Conservation (phyloP, 306 rosid species). For the Macrotyloma uniflorum region DNA sequence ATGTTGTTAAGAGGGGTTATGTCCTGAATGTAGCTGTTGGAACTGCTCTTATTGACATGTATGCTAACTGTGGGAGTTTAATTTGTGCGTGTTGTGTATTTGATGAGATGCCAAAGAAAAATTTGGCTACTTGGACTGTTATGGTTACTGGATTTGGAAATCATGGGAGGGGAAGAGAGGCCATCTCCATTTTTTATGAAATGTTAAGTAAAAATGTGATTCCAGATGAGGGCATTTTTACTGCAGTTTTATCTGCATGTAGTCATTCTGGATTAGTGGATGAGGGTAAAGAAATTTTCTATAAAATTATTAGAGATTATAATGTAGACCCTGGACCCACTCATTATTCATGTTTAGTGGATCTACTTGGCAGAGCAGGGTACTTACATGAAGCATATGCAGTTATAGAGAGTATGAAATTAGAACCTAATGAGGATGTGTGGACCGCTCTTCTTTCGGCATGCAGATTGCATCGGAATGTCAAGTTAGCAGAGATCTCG, state of each 20-base stretch:
- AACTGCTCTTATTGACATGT: constrained; percentile 66
- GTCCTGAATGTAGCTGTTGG: constrained; percentile 50
- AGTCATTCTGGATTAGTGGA: constrained; percentile 69
- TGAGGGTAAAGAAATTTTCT: constrained; percentile 59
- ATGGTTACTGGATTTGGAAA: constrained; percentile 62
- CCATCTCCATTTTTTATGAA: constrained; percentile 52
- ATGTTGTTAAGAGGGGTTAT: constrained; percentile 53
- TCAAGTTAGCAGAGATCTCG: constrained; percentile 60
- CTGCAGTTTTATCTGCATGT: constrained; percentile 67
- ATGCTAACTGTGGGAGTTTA: constrained; percentile 65
- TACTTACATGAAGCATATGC: constrained; percentile 59
- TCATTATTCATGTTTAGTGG: constrained; percentile 67
- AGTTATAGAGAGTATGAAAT: constrained; percentile 50
- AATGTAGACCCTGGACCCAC: constrained; percentile 50
- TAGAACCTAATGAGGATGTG: constrained; percentile 51
- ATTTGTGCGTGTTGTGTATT: constrained; percentile 47
- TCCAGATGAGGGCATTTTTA: constrained; percentile 65
- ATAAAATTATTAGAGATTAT: constrained; percentile 47
- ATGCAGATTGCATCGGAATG: constrained; percentile 57
- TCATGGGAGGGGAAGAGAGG: constrained; percentile 70
- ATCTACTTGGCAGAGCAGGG: constrained; percentile 68
- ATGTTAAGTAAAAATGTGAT: constrained; percentile 45
- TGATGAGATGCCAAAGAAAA: constrained; percentile 56
- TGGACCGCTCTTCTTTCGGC: constrained; percentile 67
- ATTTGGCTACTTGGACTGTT: constrained; percentile 64